Conservation (phyloP, 495 filamentous ascomycete genomes). For the Margaritispora aquatica region DNA sequence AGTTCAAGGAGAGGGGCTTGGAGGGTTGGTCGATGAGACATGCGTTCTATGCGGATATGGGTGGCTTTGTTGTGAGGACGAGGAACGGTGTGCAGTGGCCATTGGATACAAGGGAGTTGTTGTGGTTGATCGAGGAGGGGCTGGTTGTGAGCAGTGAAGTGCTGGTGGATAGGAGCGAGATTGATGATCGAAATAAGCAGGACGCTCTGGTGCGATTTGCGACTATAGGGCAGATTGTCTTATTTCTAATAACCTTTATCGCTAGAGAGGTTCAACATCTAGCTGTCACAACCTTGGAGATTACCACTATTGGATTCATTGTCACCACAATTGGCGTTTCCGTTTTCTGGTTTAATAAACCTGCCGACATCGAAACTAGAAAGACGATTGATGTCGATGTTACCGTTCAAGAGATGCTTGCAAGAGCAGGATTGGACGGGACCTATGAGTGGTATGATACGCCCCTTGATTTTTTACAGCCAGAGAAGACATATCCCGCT, state of each 20-base stretch:
- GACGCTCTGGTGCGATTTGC: not conserved
- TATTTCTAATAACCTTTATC: conserved; percentile 3
- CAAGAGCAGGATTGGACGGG: not conserved
- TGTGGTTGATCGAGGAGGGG: conserved; percentile 24
- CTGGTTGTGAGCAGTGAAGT: not conserved
- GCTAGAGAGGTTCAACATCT: not conserved
- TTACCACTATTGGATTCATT: conserved; percentile 5
- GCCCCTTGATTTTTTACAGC: conserved; percentile 14
- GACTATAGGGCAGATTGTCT: not conserved
- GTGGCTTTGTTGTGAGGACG: conserved; percentile 28
- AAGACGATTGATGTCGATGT: not conserved
- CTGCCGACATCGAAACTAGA: conserved; percentile 1
- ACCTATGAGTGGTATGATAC: not conserved
- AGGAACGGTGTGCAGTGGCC: conserved; percentile 25
- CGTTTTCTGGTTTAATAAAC: conserved; percentile 7
- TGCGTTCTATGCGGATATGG: conserved; percentile 34
- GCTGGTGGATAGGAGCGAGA: not conserved
- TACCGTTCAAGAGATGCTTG: conserved; percentile 2
- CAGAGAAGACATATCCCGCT: not conserved
- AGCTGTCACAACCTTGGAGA: conserved; percentile 4
- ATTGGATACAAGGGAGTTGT: conserved; percentile 29
- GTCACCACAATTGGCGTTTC: not conserved
- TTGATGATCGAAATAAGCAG: conserved; percentile 2
- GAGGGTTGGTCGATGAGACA: conserved; percentile 29
- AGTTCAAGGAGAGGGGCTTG: conserved; percentile 20